These are phyloP conservation scores for Schwanniomyces polymorphus DNA, from an alignment of 805 yeast genomes.

Conservation along the genomic window DNA sequence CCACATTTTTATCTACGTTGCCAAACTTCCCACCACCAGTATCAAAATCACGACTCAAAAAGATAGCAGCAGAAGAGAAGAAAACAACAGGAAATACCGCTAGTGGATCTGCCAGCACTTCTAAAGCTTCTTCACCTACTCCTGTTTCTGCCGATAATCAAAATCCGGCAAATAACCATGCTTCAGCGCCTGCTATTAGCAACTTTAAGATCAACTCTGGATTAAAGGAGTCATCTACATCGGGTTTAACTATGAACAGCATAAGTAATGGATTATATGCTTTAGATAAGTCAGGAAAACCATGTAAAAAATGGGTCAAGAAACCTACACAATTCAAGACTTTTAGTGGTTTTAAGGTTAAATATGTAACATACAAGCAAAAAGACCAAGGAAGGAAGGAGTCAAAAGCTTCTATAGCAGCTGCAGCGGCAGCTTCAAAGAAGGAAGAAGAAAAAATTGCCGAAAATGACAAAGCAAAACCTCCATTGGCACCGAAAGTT, in stretches of 20 bases:
- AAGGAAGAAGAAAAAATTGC: background rate
- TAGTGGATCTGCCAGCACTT: constrained; percentile 5
- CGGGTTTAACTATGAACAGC: constrained; percentile 40
- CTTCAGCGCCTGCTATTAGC: constrained; percentile 6
- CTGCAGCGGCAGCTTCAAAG: background rate
- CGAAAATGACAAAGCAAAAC: background rate
- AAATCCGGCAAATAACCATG: background rate
- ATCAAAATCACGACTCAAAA: constrained; percentile 31
- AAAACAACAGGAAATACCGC: constrained; percentile 10
- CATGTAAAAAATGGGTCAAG: constrained; percentile 34
- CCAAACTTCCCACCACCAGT: constrained; percentile 34
- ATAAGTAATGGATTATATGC: constrained; percentile 22
- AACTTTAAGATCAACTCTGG: constrained; percentile 35
- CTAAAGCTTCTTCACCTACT: constrained; percentile 31
- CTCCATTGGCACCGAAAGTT: background rate
- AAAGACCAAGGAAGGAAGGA: constrained; percentile 8
- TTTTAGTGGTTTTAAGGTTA: constrained; percentile 42
- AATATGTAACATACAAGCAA: constrained; percentile 18
- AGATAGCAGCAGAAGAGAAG: constrained; percentile 29
- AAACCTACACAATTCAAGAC: constrained; percentile 37
- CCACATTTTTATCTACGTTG: constrained; percentile 27
- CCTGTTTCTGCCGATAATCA: constrained; percentile 12
- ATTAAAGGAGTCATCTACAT: constrained; percentile 39
- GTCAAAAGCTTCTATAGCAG: constrained; percentile 7
- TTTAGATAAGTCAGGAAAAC: constrained; percentile 37